Base-by-base conservation (phyloP, 257 asterid genomes). In the Verbena officinalis region DNA sequence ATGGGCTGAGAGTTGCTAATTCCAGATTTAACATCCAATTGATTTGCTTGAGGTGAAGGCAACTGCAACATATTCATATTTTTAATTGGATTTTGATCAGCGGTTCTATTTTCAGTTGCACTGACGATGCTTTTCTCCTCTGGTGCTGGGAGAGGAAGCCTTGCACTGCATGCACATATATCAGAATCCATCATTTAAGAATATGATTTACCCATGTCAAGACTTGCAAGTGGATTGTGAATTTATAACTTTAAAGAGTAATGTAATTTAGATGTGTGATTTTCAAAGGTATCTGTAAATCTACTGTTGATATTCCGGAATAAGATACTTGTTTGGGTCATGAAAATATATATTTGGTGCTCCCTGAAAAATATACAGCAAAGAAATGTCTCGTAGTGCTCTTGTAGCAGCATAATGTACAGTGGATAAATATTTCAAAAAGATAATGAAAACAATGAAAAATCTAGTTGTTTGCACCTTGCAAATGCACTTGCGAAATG, bases 101-200 rank as follows among this genome's bases (percentile, higher is more conserved):
- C 75, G 61, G 66, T 52, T 76, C 62, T 75, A 50, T 77, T 69
- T 77, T 74, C 84, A 68, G 80, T 61, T 65, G 83, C 80, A 62
- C 63, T 34, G 63, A 80, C 73, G 7, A 85, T 78, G 77, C 84
- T 80, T 73, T 83, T 84, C 44, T 86, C 95, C 65, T 77, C 95
- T 12, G 96, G 89, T 59, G 90, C 90, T 64, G 99, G 99, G 68
- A 93, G 95, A 52, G 95, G 74, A 75, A 93, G 91, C 74, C 99
- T 83, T 43, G 96, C 95, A 69, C 99, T 93, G 86, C 80, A 74
- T 55, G 62, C 71, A 75, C 55, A 72, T 75, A 61, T 33, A 60
- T 55, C 54, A 74, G 75, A 44, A 66, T 42, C 24, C 58, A 74
- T 42, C 43, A 70, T 56, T 61, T 71, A 64, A 68, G 4, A 46